Conservation (phyloP, 2,329 filamentous ascomycete species). For the Exophiala calicioides region DNA sequence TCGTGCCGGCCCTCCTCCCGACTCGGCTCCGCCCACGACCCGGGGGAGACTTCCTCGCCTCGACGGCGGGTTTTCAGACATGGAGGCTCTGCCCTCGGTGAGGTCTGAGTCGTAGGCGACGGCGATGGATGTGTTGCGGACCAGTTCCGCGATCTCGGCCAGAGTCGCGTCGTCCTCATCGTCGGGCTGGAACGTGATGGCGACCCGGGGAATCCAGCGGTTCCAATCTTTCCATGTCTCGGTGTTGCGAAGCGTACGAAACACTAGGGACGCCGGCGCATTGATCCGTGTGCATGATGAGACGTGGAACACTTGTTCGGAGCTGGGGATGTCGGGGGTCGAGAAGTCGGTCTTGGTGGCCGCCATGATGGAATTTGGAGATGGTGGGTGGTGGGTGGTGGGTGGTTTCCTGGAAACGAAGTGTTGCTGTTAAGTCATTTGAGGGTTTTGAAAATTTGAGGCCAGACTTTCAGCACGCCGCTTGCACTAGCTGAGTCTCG, state of each 20-base stretch:
- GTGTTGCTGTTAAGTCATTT: no score
- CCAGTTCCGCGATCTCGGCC: conserved; percentile 30
- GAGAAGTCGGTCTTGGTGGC: conserved; percentile 26
- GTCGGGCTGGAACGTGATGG: conserved; percentile 44
- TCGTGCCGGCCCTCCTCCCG: conserved; percentile 5
- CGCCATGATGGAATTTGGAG: neutral
- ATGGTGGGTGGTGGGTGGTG: neutral
- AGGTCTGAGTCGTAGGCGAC: conserved; percentile 30
- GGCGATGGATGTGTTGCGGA: conserved; percentile 31
- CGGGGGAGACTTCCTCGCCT: conserved; percentile 9
- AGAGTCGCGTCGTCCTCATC: conserved; percentile 23
- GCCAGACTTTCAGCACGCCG: no score
- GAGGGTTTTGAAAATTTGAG: no score
- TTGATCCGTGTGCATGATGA: conserved; percentile 41
- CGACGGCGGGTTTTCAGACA: conserved; percentile 1
- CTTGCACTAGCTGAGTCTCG: no score
- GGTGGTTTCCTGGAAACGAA: no score
- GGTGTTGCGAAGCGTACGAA: conserved; percentile 47
- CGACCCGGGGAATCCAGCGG: conserved; percentile 47
- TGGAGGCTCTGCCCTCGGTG: conserved; percentile 24
- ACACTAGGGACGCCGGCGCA: conserved; percentile 46
- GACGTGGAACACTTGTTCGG: conserved; percentile 36
- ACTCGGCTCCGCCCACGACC: neutral
- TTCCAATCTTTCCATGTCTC: conserved; percentile 52
- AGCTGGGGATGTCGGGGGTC: conserved; percentile 38